phyloP scores from a whole-genome alignment of 164 flowering plant species.

The Umbellularia californica region DNA sequence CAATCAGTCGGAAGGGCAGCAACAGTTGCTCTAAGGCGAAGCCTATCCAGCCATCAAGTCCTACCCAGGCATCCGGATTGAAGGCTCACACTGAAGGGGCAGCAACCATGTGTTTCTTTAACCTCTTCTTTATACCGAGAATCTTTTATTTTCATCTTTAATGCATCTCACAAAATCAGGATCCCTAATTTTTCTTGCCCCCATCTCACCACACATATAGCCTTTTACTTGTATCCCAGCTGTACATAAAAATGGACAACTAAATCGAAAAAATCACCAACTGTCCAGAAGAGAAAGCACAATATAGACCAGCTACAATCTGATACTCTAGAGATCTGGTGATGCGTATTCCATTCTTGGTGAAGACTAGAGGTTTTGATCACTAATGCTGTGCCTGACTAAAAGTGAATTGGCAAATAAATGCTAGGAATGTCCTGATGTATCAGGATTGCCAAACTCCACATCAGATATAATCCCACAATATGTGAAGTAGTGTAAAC shows the following conservation, averaged over 20 bases:
- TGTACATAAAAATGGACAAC: not conserved
- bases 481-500: not conserved
- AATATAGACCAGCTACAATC: not conserved
- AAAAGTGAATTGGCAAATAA: not conserved
- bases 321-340: not conserved
- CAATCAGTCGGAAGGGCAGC: no score
- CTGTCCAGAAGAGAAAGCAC: not conserved
- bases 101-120: no score
- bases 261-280: not conserved
- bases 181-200: not conserved
- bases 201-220: not conserved
- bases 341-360: not conserved
- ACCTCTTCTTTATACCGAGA: not conserved
- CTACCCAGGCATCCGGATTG: no score
- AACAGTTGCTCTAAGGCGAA: no score
- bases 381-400: not conserved
- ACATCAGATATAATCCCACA: not conserved
- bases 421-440: not conserved
- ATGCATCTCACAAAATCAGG: not conserved
- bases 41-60: no score
- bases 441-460: not conserved
- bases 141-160: not conserved
- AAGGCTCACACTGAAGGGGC: no score
- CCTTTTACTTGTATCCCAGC: not conserved
- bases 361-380: not conserved